phyloP scores from a whole-genome alignment of 2,329 filamentous ascomycete species.

The Hypoxylon sp. region DNA sequence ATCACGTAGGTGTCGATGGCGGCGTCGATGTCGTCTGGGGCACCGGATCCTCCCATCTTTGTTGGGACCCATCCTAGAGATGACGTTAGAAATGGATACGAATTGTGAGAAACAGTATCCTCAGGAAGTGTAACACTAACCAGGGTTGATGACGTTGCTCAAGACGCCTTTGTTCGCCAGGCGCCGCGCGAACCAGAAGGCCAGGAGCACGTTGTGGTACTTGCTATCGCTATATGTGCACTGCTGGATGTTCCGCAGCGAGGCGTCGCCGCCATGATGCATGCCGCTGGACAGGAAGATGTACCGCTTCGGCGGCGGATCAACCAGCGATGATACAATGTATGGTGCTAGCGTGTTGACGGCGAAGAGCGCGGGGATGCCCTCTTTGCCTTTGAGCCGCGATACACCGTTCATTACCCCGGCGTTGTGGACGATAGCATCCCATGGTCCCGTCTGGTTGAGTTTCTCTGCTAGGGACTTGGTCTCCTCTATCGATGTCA shows the following conservation, averaged over 20 bases:
- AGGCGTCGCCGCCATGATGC: constrained; percentile 63
- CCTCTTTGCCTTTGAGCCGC: constrained; percentile 53
- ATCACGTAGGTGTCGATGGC: constrained; percentile 40
- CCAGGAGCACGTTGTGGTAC: constrained; percentile 69
- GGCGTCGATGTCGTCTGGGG: constrained; percentile 63
- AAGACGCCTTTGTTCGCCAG: constrained; percentile 59
- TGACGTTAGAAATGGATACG: not conserved
- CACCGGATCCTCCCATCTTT: constrained; percentile 66
- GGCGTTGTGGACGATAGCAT: constrained; percentile 72
- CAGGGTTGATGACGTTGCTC: constrained; percentile 61
- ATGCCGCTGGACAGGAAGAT: constrained; percentile 67
- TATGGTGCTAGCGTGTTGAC: constrained; percentile 73
- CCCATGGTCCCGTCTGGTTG: constrained; percentile 62
- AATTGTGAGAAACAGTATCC: not conserved
- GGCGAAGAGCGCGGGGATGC: constrained; percentile 64
- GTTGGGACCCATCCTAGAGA: constrained; percentile 66
- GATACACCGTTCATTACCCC: constrained; percentile 62
- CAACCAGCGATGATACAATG: constrained; percentile 66
- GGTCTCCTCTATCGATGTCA: constrained; percentile 65
- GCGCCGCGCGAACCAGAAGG: constrained; percentile 66
- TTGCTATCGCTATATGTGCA: constrained; percentile 68
- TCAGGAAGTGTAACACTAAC: not conserved
- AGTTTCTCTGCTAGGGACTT: constrained; percentile 67
- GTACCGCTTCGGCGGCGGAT: constrained; percentile 62
- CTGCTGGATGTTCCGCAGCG: constrained; percentile 56